A percentile compares a stretch with the other conserved stretches of the same genome.
Conservation (phyloP, 73 alveolate species). For the Paramecium octaurelia region DNA sequence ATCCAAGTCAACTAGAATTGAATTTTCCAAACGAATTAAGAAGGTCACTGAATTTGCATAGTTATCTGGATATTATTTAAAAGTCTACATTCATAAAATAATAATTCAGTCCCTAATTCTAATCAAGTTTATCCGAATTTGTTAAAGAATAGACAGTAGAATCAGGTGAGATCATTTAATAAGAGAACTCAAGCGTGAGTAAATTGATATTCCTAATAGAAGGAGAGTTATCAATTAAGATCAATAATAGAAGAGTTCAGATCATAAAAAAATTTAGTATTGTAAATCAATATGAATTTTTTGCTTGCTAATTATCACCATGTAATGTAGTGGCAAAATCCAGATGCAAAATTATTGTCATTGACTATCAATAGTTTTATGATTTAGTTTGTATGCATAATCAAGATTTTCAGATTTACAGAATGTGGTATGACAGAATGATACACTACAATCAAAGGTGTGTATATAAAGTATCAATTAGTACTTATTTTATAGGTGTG, state of each 20-base stretch:
- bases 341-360: not conserved
- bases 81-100: not conserved
- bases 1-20: not conserved
- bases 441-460: not conserved
- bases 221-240: not conserved
- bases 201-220: not conserved
- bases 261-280: not conserved
- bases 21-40: not conserved
- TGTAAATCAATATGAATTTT: not conserved
- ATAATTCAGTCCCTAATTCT: not conserved
- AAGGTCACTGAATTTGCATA: not conserved
- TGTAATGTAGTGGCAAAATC: not conserved
- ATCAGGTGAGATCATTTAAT: not conserved
- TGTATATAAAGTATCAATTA: not conserved
- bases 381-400: not conserved
- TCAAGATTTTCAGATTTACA: not conserved
- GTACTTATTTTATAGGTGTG: not conserved
- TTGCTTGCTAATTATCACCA: not conserved
- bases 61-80: not conserved
- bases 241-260: not conserved
- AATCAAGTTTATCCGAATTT: not conserved
- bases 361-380: not conserved
- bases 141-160: not conserved
- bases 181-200: not conserved
- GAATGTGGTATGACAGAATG: conserved; percentile 39